These are phyloP conservation scores for Litchi chinensis DNA, from an alignment of 345 rosid genomes.

Conservation along the genomic window DNA sequence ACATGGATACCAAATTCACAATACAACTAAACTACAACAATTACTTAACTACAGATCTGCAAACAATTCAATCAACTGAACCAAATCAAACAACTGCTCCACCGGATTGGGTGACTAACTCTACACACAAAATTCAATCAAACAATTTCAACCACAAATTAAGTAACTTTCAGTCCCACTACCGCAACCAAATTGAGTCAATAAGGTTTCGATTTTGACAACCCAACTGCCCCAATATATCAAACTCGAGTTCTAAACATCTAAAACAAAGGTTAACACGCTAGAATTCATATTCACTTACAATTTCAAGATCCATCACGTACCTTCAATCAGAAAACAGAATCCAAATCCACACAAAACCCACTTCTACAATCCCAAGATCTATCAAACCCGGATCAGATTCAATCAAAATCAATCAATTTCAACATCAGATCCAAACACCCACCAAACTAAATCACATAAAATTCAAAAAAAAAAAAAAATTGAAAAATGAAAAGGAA, in stretches of 20 bases:
- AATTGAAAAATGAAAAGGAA: background rate
- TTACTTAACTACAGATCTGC: background rate
- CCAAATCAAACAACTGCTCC: background rate
- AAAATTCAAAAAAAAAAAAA: background rate
- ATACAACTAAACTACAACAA: background rate
- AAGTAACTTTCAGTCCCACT: background rate
- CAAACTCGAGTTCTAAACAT: background rate
- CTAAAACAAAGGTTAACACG: background rate
- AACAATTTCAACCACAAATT: background rate
- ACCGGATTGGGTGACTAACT: background rate
- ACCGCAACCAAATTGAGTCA: background rate
- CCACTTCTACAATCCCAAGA: background rate
- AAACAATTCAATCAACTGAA: background rate
- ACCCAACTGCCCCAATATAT: background rate
- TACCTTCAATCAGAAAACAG: conserved; percentile 12
- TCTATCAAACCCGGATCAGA: conserved; percentile 23
- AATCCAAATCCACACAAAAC: conserved; percentile 10
- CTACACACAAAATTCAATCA: background rate
- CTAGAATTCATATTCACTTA: background rate
- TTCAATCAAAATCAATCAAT: conserved; percentile 11
- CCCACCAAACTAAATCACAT: conserved; percentile 20
- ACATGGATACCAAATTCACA: background rate
- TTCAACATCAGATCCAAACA: conserved; percentile 33
- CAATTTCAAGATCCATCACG: conserved; percentile 21
- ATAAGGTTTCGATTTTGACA: background rate